phyloP scores from a whole-genome alignment of 176 grass and related monocot species.

The Lolium rigidum region DNA sequence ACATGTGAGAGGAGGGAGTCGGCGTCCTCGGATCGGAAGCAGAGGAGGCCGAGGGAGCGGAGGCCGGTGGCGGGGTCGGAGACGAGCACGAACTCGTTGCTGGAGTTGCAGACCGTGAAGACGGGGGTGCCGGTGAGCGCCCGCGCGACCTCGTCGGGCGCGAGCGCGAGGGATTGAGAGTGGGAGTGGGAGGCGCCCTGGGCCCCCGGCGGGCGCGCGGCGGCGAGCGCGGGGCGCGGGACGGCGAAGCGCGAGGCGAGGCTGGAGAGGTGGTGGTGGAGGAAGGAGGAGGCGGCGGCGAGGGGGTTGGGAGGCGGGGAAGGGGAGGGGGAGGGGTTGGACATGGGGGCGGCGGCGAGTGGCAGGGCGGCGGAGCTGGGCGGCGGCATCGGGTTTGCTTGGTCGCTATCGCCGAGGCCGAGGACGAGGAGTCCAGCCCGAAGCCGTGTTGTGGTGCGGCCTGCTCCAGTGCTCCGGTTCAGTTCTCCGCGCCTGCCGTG shows the following conservation, averaged over 20 bases:
- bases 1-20: slow-evolving; percentile 83
- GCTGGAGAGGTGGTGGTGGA: slow-evolving; percentile 59
- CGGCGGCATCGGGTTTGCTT: slow-evolving; percentile 35
- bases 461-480: too few species aligned
- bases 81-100: slow-evolving; percentile 93
- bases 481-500: too few species aligned
- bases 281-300: slow-evolving; percentile 62
- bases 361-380: slow-evolving; percentile 55
- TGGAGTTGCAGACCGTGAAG: slow-evolving; percentile 89
- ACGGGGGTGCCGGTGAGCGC: slow-evolving; percentile 76
- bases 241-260: slow-evolving; percentile 50
- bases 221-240: slow-evolving; percentile 43
- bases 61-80: slow-evolving; percentile 80
- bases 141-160: slow-evolving; percentile 67
- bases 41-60: slow-evolving; percentile 84
- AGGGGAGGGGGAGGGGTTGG: slow-evolving; percentile 9
- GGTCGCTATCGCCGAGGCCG: slow-evolving; percentile 39
- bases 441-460: background rate
- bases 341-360: slow-evolving; percentile 64
- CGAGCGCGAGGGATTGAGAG: slow-evolving; percentile 55
- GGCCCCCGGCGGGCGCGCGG: background rate
- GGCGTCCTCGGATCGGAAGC: slow-evolving; percentile 85
- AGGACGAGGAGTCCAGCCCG: slow-evolving; percentile 6
- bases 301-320: slow-evolving; percentile 45
- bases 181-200: slow-evolving; percentile 41